Evolutionary conservation across 441 rosid genomes (phyloP).

Genomic region (Pelargonium myrrhifolium): DNA sequence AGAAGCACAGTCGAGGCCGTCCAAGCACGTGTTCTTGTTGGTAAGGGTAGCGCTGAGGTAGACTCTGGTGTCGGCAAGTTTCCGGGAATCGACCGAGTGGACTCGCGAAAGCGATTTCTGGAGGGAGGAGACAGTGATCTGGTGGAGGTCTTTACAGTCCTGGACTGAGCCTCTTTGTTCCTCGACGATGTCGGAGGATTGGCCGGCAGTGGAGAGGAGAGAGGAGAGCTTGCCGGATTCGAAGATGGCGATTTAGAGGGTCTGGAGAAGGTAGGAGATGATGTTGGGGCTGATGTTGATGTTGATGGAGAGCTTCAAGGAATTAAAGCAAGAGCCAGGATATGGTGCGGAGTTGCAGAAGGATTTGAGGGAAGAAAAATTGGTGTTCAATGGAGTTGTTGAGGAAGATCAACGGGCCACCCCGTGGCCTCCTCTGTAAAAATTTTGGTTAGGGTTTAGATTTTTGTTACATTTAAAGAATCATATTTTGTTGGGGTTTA

Average conservation of each 20-base stretch:
- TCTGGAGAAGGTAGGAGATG: slow-evolving; percentile 44
- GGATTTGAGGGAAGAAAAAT: slow-evolving; percentile 27
- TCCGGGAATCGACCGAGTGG: slow-evolving; percentile 26
- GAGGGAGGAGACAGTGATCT: slow-evolving; percentile 44
- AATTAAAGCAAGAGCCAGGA: slow-evolving; percentile 57
- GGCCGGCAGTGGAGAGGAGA: slow-evolving; percentile 32
- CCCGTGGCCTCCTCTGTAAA: too few species aligned
- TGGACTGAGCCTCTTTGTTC: slow-evolving; percentile 61
- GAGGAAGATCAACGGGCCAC: too few species aligned
- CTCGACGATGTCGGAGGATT: slow-evolving; percentile 34
- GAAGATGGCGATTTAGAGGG: slow-evolving; percentile 53
- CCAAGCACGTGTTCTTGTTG: slow-evolving; percentile 79
- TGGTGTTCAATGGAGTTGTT: slow-evolving; percentile 24
- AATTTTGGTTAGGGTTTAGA: too few species aligned
- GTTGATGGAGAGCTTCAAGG: slow-evolving; percentile 58
- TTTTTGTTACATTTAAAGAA: too few species aligned
- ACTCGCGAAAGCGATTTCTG: slow-evolving; percentile 41
- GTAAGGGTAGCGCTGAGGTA: slow-evolving; percentile 71
- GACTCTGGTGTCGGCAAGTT: slow-evolving; percentile 48
- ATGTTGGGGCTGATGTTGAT: slow-evolving; percentile 51
- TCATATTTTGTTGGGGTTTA: too few species aligned
- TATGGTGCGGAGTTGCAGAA: slow-evolving; percentile 53
- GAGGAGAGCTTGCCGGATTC: slow-evolving; percentile 50
- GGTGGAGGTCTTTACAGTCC: slow-evolving; percentile 74
- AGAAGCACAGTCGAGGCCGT: slow-evolving; percentile 62